Base-by-base conservation (phyloP, 2,329 filamentous ascomycete species). In the Clarireedia sp. region DNA sequence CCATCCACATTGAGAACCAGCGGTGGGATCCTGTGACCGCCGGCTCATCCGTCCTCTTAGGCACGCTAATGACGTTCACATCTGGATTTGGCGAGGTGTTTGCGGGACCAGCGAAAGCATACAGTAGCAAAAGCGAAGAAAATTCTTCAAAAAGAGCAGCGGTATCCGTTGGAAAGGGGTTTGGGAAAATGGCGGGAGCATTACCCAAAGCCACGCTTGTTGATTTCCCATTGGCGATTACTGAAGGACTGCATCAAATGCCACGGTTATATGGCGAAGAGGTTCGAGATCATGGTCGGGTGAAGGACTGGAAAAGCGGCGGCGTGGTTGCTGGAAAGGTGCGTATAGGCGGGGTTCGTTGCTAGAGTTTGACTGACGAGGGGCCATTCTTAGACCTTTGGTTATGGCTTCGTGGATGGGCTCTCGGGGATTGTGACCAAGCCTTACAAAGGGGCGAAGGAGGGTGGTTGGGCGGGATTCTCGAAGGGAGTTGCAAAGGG, bases 291-390 rank as follows among this genome's bases (percentile, higher is more conserved):
- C 24, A 55, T 55, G 24, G 46, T 5, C 50, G 50, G 29, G 46
- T 55, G 21, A 55, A 51, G n/a, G 46, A 55, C 49, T 55, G 53
- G 53, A 55, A 23, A 37, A 55, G 53, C 24, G 47, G 53, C n/a
- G 43, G 47, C 17, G 47, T 55, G 9, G 46, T 55, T 33, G 53
- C 53, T 51, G 53, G 53, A 17, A 55, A 55, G 47, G 53, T 46
- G 37, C 16, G 38, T 45, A 36, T 43, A 16, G 29, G 10, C 29
- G 8, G 24, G 3, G 9, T 37, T 41, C 14, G 24, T 17, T 51
- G 46, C 8, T 43, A 50, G 45, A 24, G 5, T 10, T 49, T 49
- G 45, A 55, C n/a, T 48, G 4, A 33, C 9, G 29, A 12, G 9
- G 9, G 29, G 14, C 37, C 23, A 21, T 43, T 21, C 19, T 6